Conservation (phyloP, 2,329 filamentous ascomycete genomes). For the Knufia fluminis region DNA sequence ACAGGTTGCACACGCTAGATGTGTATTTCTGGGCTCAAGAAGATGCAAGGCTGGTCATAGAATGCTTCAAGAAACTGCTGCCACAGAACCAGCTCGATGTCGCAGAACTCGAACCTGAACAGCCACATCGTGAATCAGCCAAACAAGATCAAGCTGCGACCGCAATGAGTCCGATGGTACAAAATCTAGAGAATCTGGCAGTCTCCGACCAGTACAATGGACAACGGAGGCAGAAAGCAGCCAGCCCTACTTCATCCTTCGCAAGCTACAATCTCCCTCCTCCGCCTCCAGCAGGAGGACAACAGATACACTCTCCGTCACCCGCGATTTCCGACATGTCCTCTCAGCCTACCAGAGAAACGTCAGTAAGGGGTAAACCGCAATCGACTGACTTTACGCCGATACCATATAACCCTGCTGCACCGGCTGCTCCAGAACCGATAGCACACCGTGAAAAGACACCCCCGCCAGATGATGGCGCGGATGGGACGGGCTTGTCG, state of each 20-base stretch:
- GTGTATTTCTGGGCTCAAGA: constrained; percentile 56
- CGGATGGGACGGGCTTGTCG: constrained; percentile 36
- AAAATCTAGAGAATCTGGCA: constrained; percentile 53
- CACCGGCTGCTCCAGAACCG: constrained; percentile 55
- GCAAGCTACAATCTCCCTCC: constrained; percentile 20
- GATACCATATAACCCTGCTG: constrained; percentile 57
- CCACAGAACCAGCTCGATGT: constrained; percentile 38
- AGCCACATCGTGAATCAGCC: constrained; percentile 27
- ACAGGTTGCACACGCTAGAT: constrained; percentile 52
- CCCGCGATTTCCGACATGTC: constrained; percentile 12
- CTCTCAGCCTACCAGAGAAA: constrained; percentile 4
- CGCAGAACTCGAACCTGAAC: constrained; percentile 35
- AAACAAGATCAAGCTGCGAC: constrained; percentile 12
- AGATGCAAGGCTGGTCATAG: constrained; percentile 47
- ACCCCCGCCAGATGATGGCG: constrained; percentile 51
- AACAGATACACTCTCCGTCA: constrained; percentile 11
- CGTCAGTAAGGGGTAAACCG: constrained; percentile 9
- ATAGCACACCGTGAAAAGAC: constrained; percentile 59
- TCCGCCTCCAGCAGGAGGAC: constrained; percentile 9
- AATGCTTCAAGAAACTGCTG: constrained; percentile 33
- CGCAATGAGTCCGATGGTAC: constrained; percentile 50
- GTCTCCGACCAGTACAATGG: constrained; percentile 45
- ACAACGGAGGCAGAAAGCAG: constrained; percentile 24
- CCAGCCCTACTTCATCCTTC: constrained; percentile 23
- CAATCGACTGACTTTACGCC: constrained; percentile 32